Base-by-base conservation (phyloP, 1,284 basidiomycete species). In the Cystobasidiaceae sp. region DNA sequence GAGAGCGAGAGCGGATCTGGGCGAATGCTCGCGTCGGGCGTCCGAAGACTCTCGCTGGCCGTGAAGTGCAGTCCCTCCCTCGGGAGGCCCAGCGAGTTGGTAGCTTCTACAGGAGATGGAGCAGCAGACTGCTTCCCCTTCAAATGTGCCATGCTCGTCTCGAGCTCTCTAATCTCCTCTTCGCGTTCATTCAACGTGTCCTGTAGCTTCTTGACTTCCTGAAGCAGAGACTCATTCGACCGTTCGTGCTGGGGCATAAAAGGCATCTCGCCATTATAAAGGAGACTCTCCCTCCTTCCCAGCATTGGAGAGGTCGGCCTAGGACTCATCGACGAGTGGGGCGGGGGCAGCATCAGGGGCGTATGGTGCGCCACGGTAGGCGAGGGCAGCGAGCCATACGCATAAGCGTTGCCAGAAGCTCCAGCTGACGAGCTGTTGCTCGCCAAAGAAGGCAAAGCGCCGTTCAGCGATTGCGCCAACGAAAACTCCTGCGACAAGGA, bases 401-500 rank as follows among this genome's bases (percentile, higher is more conserved):
- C n/a, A n/a, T n/a, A n/a, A n/a, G n/a, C n/a, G n/a, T n/a, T n/a
- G n/a, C n/a, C 13, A 30, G 4, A 50, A 28, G 11, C 2, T 30
- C 27, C 28, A 25, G 9, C n/a, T 50, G 28, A 28, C 27, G 34
- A 19, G 33, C 13, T 28, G 39, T 25, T 19, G 54, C 17, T 33
- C 9, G 11, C 54, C 54, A 41, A 56, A 28, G 54, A 28, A 9
- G 39, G 37, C 27, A 32, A 56, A 56, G 75, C 76, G 67, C 69
- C 73, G 70, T 68, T 74, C 70, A 74, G 78, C 51, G 86, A 90
- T 75, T 86, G 87, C 81, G 82, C 89, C 80, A 85, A 92, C 71
- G 87, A 93, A 70, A 93, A 85, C 84, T 94, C 90, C 89, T 93
- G 91, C 80, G 91, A 93, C 72, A 93, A 85, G 81, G 91, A 93